These are phyloP conservation scores for Stenogyne calaminthoides DNA, from an alignment of 305 asterid genomes.

Conservation along the genomic window DNA sequence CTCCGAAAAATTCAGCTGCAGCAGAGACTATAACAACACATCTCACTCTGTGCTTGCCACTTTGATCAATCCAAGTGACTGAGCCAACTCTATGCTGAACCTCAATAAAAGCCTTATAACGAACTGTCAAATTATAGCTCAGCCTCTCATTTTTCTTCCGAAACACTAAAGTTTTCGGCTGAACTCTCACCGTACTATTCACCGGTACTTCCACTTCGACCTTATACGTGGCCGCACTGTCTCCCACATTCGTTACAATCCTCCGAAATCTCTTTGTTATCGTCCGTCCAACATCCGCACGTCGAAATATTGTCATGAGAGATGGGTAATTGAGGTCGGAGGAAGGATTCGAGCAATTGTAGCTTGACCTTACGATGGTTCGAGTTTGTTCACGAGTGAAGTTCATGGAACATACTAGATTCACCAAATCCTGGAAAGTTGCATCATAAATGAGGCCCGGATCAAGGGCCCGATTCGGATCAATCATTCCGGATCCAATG, in stretches of 20 bases:
- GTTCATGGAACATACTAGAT: conserved; percentile 46
- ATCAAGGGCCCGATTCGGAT: conserved; percentile 50
- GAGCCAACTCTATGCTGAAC: conserved; percentile 16
- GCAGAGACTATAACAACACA: conserved; percentile 30
- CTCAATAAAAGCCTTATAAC: conserved; percentile 18
- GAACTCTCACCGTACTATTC: conserved; percentile 27
- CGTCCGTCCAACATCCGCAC: neutral
- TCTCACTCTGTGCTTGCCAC: conserved; percentile 25
- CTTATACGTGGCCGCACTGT: conserved; percentile 33
- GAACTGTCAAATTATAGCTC: conserved; percentile 22
- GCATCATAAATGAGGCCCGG: conserved; percentile 51
- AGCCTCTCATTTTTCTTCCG: conserved; percentile 33
- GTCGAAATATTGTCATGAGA: conserved; percentile 25
- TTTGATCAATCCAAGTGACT: conserved; percentile 20
- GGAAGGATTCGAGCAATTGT: conserved; percentile 45
- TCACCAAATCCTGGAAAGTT: conserved; percentile 36
- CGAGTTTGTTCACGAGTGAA: conserved; percentile 38
- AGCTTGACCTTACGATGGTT: conserved; percentile 38
- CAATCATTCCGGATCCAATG: conserved; percentile 44
- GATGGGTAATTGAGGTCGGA: conserved; percentile 51
- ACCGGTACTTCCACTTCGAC: conserved; percentile 33
- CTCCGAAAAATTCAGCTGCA: neutral
- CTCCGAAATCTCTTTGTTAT: conserved; percentile 23
- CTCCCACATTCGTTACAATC: conserved; percentile 45
- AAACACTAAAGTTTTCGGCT: conserved; percentile 40